phyloP scores from a whole-genome alignment of 225 moss, liverwort and hornwort species.

The Physcomitrellopsis africana region DNA sequence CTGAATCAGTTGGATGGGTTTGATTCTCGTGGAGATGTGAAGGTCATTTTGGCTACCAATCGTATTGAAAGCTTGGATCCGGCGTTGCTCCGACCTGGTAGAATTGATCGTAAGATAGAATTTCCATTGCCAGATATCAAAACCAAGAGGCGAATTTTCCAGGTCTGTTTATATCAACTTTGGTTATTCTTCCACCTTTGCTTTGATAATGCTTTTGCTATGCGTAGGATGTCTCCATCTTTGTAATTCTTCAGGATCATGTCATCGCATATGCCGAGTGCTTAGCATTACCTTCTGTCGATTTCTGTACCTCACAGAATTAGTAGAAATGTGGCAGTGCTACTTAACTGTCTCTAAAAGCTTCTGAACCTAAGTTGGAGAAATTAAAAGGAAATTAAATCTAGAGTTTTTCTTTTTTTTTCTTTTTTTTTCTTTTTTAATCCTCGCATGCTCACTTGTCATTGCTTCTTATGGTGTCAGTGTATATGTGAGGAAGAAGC shows the following conservation, averaged over 20 bases:
- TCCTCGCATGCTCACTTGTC: not conserved
- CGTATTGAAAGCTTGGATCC: constrained; percentile 97
- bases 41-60: constrained; percentile 99
- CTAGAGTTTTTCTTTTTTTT: too few species aligned
- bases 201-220: not conserved
- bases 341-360: not conserved
- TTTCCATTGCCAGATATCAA: constrained; percentile 94
- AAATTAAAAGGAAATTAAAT: too few species aligned
- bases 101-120: constrained; percentile 99
- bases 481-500: not conserved
- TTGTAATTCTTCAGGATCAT: not conserved
- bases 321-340: not conserved
- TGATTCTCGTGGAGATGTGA: constrained; percentile 92
- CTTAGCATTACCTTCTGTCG: not conserved
- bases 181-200: not conserved
- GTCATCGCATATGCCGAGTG: not conserved
- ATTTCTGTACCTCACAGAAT: constrained; percentile 18
- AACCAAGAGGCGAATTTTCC: constrained; percentile 91
- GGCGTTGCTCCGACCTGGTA: constrained; percentile 88
- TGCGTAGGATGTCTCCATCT: not conserved
- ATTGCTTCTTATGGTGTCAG: constrained; percentile 11
- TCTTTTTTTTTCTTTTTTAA: not conserved
- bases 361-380: not conserved
- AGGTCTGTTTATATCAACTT: constrained; percentile 49
- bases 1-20: constrained; percentile 99